phyloP scores from a whole-genome alignment of 2,329 filamentous ascomycete genomes.

The Phyllosticta citriasiana region DNA sequence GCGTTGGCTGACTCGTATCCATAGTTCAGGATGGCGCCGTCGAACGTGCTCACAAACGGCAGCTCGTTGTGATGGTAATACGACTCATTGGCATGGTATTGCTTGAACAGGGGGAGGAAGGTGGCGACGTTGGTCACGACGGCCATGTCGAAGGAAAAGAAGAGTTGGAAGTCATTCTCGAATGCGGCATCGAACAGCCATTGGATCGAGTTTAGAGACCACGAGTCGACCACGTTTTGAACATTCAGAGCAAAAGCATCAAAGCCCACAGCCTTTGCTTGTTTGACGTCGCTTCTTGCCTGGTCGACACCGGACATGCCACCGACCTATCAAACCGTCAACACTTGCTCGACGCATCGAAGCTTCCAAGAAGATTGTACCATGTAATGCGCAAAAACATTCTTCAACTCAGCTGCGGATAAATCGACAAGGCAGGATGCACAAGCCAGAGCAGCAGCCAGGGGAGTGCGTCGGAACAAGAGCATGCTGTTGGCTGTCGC shows the following conservation, averaged over 20 bases:
- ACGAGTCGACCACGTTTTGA: slow-evolving; percentile 15
- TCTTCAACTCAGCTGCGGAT: slow-evolving; percentile 1
- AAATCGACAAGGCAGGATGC: not conserved
- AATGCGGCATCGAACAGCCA: slow-evolving; percentile 23
- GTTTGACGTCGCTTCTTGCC: slow-evolving; percentile 17
- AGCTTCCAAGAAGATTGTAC: not conserved
- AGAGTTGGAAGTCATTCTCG: slow-evolving; percentile 24
- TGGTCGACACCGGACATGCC: slow-evolving; percentile 7
- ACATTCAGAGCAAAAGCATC: slow-evolving; percentile 12
- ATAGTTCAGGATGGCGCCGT: slow-evolving; percentile 17
- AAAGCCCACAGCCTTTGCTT: slow-evolving; percentile 18
- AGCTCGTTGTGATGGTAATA: slow-evolving; percentile 22
- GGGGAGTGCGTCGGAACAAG: not conserved
- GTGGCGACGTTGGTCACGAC: slow-evolving; percentile 16
- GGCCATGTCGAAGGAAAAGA: slow-evolving; percentile 29
- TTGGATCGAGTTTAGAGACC: slow-evolving; percentile 20
- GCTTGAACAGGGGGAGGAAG: slow-evolving; percentile 19
- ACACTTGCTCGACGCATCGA: not conserved
- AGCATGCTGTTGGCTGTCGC: not conserved
- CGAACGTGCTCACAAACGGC: slow-evolving; percentile 25
- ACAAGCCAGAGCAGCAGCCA: not conserved
- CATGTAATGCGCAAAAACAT: slow-evolving; percentile 10
- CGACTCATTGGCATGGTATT: slow-evolving; percentile 16
- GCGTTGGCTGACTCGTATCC: slow-evolving; percentile 6
- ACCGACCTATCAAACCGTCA: slow-evolving; percentile 1